Evolutionary conservation across 495 filamentous ascomycete species (phyloP).

Genomic region (Hypoxylon lienhwacheense): DNA sequence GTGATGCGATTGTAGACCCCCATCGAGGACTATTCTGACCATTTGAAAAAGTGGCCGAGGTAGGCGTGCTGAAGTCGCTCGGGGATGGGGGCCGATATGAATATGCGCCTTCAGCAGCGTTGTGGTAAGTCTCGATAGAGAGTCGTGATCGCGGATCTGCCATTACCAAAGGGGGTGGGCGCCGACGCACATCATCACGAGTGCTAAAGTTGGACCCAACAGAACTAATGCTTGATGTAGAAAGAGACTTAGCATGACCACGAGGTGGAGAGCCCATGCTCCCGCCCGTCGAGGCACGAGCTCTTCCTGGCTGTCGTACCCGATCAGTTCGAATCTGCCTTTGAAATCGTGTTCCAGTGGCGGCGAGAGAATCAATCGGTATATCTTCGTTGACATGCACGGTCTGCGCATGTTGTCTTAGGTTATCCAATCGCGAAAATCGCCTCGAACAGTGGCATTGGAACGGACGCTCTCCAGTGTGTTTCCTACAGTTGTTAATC

Average conservation of each 20-base stretch:
- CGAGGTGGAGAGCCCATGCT: conserved; percentile 63
- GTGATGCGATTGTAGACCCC: conserved; percentile 64
- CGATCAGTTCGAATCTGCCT: conserved; percentile 82
- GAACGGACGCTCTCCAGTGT: conserved; percentile 96
- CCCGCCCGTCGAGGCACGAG: conserved; percentile 73
- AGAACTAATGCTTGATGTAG: conserved; percentile 80
- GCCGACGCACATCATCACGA: conserved; percentile 62
- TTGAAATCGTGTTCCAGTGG: conserved; percentile 90
- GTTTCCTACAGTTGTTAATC: conserved; percentile 67
- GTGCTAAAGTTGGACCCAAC: conserved; percentile 69
- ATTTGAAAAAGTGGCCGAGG: conserved; percentile 72
- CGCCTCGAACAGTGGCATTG: conserved; percentile 94
- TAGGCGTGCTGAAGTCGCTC: conserved; percentile 74
- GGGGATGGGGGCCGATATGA: conserved; percentile 61
- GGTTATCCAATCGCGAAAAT: conserved; percentile 95
- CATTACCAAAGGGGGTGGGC: conserved; percentile 84
- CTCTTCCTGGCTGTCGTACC: conserved; percentile 70
- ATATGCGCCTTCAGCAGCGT: conserved; percentile 52
- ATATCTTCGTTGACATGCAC: conserved; percentile 98
- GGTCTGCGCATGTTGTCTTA: conserved; percentile 95
- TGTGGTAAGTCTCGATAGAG: conserved; percentile 64
- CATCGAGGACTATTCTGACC: conserved; percentile 74
- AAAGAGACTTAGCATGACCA: conserved; percentile 81
- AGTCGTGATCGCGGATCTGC: conserved; percentile 67
- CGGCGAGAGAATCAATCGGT: conserved; percentile 87